Evolutionary conservation across 129 eudicot genomes (phyloP), one percentile per base, ranked within the genome.

Genomic region (Calendula officinalis): DNA sequence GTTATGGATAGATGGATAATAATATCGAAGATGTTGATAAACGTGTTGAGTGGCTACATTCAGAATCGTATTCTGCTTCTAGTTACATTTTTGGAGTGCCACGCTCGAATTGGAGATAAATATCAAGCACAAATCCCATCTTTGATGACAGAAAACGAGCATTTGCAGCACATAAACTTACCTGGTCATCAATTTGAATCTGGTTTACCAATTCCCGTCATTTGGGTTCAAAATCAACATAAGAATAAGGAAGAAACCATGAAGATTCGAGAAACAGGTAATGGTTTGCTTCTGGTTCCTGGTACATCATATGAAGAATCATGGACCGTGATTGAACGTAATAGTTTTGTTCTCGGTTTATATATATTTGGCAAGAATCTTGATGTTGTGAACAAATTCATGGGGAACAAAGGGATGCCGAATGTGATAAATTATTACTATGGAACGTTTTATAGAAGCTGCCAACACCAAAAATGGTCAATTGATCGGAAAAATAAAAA

Each of bases 341-440:
- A 75, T 55, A 75, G 86, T 71, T 84, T 81, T 46, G 57, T 81
- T 58, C 82, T 84, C 49, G 91, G 78, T 22, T 69, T 84, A 51
- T 84, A 81, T 62, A 68, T 81, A 37, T 81, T 84, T 51, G 86
- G 87, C 50, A 84, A 81, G 78, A 81, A 84, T 69, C 82, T 84
- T 54, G 47, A 41, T 38, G 72, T 57, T 32, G 87, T 84, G 42
- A 72, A 64, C 39, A 65, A 74, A 30, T 81, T 84, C 63, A 60
- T 81, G 44, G 84, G 75, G 44, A 56, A 74, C 62, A 84, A 66
- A 72, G 77, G 68, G 13, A 68, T 81, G 80, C 74, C 63, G 5
- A 68, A 68, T 52, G 69, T 78, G 12, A 13, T 78, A 14, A 64
- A 73, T 3, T 70, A 73, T 60, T 84, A 84, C 74, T 78, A 84